A percentile compares a stretch with the other conserved stretches of the same genome.
Evolutionary conservation across 2,329 filamentous ascomycete species (phyloP).

Genomic region (Reticulascus tulasneorum): DNA sequence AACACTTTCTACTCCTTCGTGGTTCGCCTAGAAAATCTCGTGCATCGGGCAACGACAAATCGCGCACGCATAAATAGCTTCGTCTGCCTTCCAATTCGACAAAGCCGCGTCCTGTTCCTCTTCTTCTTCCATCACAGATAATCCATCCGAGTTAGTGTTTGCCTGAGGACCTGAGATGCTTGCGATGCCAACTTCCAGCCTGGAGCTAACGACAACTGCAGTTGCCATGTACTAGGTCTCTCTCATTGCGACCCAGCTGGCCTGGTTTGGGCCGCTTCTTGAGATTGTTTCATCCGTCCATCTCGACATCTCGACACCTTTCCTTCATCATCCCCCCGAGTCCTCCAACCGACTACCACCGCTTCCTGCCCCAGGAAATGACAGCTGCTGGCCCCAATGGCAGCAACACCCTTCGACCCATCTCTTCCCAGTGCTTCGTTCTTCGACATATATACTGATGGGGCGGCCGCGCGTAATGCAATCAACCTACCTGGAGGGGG

Average conservation of each 20-base stretch:
- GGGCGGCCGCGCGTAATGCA: constrained; percentile 23
- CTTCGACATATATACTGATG: constrained; percentile 55
- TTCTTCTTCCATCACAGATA: constrained; percentile 1
- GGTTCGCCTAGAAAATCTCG: constrained; percentile 3
- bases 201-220: constrained; percentile 10
- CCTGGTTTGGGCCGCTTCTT: constrained; percentile 25
- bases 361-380: constrained; percentile 25
- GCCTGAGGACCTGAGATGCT: constrained; percentile 8
- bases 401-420: constrained; percentile 44
- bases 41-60: constrained; percentile 1
- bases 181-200: constrained; percentile 10
- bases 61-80: constrained; percentile 3
- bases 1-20: constrained; percentile 6
- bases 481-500: constrained; percentile 44
- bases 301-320: constrained; percentile 13
- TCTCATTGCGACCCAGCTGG: constrained; percentile 29
- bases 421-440: constrained; percentile 39
- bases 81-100: background rate
- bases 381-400: constrained; percentile 42
- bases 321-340: constrained; percentile 12
- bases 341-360: constrained; percentile 6
- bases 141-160: constrained; percentile 11
- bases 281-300: constrained; percentile 4
- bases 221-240: constrained; percentile 29
- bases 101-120: background rate